Conservation (phyloP, 768 basidiomycete species). For the Lactarius pseudohatsudake region DNA sequence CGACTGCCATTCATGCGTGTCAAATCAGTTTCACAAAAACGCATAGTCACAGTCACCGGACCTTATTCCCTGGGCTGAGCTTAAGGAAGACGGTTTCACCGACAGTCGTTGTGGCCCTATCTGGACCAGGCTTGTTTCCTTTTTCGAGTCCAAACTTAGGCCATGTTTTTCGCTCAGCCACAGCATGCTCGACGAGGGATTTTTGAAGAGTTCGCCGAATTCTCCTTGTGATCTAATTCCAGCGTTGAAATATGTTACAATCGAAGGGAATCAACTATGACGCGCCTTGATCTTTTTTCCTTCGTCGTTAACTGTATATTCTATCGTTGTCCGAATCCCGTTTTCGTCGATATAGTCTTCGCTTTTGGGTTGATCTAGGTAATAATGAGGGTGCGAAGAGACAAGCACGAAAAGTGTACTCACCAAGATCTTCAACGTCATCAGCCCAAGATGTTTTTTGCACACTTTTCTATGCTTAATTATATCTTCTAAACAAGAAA, state of each 20-base stretch:
- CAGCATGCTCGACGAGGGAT: slow-evolving; percentile 88
- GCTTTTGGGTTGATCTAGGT: slow-evolving; percentile 48
- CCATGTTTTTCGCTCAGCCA: slow-evolving; percentile 94
- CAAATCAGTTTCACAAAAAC: slow-evolving; percentile 55
- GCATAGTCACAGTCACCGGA: slow-evolving; percentile 30
- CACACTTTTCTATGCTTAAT: slow-evolving; percentile 33
- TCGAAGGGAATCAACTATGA: slow-evolving; percentile 1
- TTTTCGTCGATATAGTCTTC: slow-evolving; percentile 81
- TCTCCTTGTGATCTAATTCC: slow-evolving; percentile 72
- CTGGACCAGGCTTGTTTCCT: slow-evolving; percentile 39
- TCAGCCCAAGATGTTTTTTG: slow-evolving; percentile 43
- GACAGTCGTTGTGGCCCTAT: slow-evolving; percentile 55
- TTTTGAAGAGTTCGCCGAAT: slow-evolving; percentile 87
- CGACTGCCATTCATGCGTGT: slow-evolving; percentile 38
- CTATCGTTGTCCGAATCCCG: slow-evolving; percentile 82
- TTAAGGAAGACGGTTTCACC: slow-evolving; percentile 70
- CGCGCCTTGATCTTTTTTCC: slow-evolving; percentile 92
- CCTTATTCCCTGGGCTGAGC: slow-evolving; percentile 53
- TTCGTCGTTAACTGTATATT: slow-evolving; percentile 52
- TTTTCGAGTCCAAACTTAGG: slow-evolving; percentile 90
- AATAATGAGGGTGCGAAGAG: slow-evolving; percentile 3
- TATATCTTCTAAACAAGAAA: background rate
- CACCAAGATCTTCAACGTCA: slow-evolving; percentile 40
- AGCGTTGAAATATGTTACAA: background rate
- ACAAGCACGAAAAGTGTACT: background rate